These are phyloP conservation scores for Ampelocalamus luodianensis DNA, from an alignment of 176 grass and related monocot genomes.

Conservation along the genomic window DNA sequence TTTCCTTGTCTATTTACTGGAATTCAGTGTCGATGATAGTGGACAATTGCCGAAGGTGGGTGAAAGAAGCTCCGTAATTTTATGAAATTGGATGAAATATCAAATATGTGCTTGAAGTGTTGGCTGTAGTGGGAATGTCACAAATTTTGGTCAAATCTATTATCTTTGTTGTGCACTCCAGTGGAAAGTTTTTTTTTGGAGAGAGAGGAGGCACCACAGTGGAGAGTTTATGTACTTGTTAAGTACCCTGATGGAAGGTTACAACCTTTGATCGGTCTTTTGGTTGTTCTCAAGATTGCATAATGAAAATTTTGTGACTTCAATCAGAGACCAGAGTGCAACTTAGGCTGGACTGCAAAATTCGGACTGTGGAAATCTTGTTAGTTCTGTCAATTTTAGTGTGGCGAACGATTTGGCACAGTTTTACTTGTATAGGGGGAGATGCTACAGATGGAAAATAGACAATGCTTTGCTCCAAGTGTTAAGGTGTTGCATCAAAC, in stretches of 20 bases:
- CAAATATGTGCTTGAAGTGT: background rate
- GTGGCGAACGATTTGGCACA: background rate
- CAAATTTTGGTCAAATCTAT: background rate
- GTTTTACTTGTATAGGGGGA: background rate
- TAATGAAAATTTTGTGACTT: background rate
- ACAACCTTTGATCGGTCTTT: background rate
- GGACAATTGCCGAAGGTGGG: background rate
- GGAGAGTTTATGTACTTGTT: background rate
- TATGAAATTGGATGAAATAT: slow-evolving; percentile 21
- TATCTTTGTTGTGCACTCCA: background rate
- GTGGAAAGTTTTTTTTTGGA: background rate
- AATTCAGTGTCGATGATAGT: slow-evolving; percentile 9
- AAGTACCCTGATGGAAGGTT: background rate
- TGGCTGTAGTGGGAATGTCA: background rate
- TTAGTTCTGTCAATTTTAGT: background rate
- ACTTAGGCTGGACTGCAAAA: background rate
- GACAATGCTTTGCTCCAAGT: background rate
- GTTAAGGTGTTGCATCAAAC: background rate
- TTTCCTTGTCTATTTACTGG: slow-evolving; percentile 15
- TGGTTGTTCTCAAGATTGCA: background rate
- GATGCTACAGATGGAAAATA: background rate
- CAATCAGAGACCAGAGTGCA: slow-evolving; percentile 11
- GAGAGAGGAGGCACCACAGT: background rate
- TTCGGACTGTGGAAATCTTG: background rate
- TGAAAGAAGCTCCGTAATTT: background rate